phyloP scores from a whole-genome alignment of 75 land plant species.

The Selaginella moellendorffii region DNA sequence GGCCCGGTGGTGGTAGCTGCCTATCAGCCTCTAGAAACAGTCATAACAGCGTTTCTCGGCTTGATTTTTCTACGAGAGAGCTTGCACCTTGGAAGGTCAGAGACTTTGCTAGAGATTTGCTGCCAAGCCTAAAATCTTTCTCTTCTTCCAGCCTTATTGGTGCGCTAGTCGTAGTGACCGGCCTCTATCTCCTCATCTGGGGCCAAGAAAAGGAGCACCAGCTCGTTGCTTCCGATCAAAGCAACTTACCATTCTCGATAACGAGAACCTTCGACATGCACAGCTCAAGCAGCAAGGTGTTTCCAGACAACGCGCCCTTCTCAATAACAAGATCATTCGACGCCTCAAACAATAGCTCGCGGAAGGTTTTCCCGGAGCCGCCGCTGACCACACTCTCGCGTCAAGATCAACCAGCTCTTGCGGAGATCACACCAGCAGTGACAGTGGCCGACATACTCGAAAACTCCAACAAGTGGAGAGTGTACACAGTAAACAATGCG shows the following conservation, averaged over 20 bases:
- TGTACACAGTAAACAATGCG: neutral
- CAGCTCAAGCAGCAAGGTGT: no score
- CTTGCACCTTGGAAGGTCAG: conserved; percentile 5
- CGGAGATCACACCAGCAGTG: neutral
- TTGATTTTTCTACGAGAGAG: neutral
- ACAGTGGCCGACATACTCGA: neutral
- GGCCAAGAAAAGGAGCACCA: conserved; percentile 28
- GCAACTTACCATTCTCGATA: no score
- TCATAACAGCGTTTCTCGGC: neutral
- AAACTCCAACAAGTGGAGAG: neutral
- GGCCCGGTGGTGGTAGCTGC: conserved; percentile 8
- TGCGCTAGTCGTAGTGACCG: conserved; percentile 26
- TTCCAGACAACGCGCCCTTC: no score
- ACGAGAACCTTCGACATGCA: no score
- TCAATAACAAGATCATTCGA: no score
- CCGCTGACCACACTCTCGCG: no score
- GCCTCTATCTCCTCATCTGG: conserved; percentile 46
- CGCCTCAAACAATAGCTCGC: no score
- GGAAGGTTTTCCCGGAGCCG: neutral
- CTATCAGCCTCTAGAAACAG: conserved; percentile 4
- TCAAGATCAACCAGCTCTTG: no score
- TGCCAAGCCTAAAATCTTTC: no score
- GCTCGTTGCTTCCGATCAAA: no score
- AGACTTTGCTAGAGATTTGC: neutral
- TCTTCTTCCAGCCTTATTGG: conserved; percentile 30